Evolutionary conservation across 2,329 filamentous ascomycete genomes (phyloP).

Genomic region (Fusarium bulbicola): DNA sequence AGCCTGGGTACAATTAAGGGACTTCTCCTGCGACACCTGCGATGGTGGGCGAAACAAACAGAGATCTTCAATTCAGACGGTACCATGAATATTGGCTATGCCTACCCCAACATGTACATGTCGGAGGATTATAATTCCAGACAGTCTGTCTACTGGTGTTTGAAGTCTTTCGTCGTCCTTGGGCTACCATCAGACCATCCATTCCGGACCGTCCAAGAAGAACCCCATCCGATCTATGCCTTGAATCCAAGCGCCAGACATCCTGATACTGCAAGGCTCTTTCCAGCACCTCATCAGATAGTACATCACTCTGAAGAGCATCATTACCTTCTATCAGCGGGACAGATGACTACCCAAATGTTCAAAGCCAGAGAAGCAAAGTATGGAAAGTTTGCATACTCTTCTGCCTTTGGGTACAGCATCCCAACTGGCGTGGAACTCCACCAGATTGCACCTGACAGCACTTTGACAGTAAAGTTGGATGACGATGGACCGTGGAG

Average conservation of each 20-base stretch:
- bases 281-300: constrained; percentile 53
- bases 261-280: background rate
- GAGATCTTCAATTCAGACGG: constrained; percentile 60
- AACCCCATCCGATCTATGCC: constrained; percentile 28
- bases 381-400: constrained; percentile 59
- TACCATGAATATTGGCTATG: constrained; percentile 56
- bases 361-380: constrained; percentile 55
- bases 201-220: constrained; percentile 58
- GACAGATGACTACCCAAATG: constrained; percentile 49
- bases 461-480: constrained; percentile 39
- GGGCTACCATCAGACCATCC: constrained; percentile 47
- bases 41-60: constrained; percentile 56
- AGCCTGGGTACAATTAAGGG: constrained; percentile 55
- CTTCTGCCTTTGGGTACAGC: constrained; percentile 56
- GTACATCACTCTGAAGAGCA: constrained; percentile 52
- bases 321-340: constrained; percentile 53
- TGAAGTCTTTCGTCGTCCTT: constrained; percentile 59
- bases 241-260: background rate
- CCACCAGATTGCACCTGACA: constrained; percentile 48
- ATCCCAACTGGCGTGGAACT: constrained; percentile 50
- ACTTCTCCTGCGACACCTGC: constrained; percentile 58
- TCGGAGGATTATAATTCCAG: constrained; percentile 66
- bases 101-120: constrained; percentile 54
- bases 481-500: constrained; percentile 45
- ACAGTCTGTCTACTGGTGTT: constrained; percentile 63